Evolutionary conservation across 208 protist species (phyloP).

Genomic region (Tritrichomonas foetus): DNA sequence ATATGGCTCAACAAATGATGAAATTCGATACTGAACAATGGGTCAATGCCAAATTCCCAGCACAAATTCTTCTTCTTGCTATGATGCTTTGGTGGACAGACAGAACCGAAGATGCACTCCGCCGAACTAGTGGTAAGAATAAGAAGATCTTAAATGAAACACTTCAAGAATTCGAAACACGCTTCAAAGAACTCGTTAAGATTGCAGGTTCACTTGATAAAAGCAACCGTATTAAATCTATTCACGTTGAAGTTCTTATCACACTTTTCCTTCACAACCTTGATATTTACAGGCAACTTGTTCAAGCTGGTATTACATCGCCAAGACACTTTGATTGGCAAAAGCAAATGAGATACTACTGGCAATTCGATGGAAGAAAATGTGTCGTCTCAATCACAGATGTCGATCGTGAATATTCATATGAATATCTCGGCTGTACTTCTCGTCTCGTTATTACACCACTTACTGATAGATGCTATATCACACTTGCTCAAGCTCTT

Average conservation of each 20-base stretch:
- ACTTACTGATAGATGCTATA: constrained; percentile 71
- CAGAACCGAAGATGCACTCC: background rate
- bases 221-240: background rate
- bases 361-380: constrained; percentile 62
- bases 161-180: constrained; percentile 29
- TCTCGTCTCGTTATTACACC: constrained; percentile 72
- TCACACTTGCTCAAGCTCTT: constrained; percentile 69
- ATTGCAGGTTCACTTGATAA: background rate
- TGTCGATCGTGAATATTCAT: constrained; percentile 68
- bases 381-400: constrained; percentile 64
- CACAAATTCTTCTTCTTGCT: constrained; percentile 43
- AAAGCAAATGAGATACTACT: constrained; percentile 72
- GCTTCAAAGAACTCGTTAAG: constrained; percentile 16
- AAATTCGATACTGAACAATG: background rate
- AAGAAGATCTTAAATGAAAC: constrained; percentile 18
- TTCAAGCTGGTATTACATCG: constrained; percentile 15
- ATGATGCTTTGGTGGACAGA: constrained; percentile 44
- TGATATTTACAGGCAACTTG: background rate
- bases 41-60: background rate
- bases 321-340: constrained; percentile 70
- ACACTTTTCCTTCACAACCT: constrained; percentile 16
- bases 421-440: constrained; percentile 72
- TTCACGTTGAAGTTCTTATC: background rate
- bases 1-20: background rate
- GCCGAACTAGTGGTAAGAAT: background rate